Base-by-base conservation (phyloP, 805 yeast genomes). In the Candida sithepensis region DNA sequence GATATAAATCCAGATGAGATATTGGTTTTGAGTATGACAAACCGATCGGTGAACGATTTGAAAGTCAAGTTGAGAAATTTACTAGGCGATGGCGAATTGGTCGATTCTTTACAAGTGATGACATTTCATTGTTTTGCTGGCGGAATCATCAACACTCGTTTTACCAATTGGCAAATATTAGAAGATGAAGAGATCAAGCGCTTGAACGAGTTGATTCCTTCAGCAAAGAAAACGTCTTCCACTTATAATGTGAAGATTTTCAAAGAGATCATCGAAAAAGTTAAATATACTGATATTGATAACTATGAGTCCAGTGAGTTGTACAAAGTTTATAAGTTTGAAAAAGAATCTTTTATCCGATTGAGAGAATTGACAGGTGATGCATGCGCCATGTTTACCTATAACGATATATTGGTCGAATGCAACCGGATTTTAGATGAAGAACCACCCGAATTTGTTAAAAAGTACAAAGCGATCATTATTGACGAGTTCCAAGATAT, bases 401-500 rank as follows among this genome's bases (percentile, higher is more conserved):
- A 60, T 44, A 58, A 59, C 34, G 62, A 57, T 46, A 46, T 60
- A 20, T 37, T 62, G 19, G 32, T 40, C 5, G 62, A 60, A 42
- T 59, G 64, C 39, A 43, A 48, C 34, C 5, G 36, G 16, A 49
- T 61, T 7, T 38, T 59, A 37, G 34, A 36, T 23, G 47, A 41
- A 3, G 34, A 39, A 3, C 56, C 64, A 0, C 64, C 63, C 1
- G 54, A 49, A 10, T 52, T 58, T 16, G 32, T 56, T 7, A 34
- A 49, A 1, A 50, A 58, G 3, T 66, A 64, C 52, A 71, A 71
- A 43, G 67, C 72, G 2, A 70, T 83, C 0, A 62, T 86, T 1
- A 81, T 85, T 12, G 92, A 86, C 65, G 92, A 86, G 59, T 82
- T 81, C 57, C 92, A 86, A 59, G 92, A 86, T 62, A 71, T 85